These are phyloP conservation scores for Mrakia frigida DNA, from an alignment of 768 basidiomycete species.

Conservation along the genomic window DNA sequence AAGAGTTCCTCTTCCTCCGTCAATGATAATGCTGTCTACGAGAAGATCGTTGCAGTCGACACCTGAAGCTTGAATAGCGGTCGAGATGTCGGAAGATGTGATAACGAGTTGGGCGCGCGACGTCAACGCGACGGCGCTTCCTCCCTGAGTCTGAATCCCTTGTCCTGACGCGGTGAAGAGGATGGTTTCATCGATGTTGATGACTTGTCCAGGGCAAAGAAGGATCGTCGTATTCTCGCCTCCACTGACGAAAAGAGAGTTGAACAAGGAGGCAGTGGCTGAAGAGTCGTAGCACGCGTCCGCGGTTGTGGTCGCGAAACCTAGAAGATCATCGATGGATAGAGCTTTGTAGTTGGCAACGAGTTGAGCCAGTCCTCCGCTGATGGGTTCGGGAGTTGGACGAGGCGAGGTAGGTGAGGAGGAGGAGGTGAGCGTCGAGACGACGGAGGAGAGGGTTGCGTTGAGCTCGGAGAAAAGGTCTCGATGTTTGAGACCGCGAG, in stretches of 20 bases:
- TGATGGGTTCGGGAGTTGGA: neutral
- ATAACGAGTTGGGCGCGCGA: neutral
- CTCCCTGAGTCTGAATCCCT: constrained; percentile 8
- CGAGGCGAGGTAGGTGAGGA: neutral
- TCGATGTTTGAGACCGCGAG: neutral
- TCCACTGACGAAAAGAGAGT: no score
- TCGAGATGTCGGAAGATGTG: neutral
- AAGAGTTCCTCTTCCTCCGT: constrained; percentile 2
- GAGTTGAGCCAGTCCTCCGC: neutral
- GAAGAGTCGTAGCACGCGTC: neutral
- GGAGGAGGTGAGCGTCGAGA: neutral
- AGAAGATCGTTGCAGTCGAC: constrained; percentile 1
- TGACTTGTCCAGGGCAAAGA: neutral
- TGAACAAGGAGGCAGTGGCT: no score
- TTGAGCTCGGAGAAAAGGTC: neutral
- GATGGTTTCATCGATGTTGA: constrained; percentile 3
- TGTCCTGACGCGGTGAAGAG: constrained; percentile 1
- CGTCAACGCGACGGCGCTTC: neutral
- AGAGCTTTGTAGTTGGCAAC: neutral
- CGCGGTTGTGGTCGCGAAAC: neutral
- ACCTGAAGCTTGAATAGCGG: neutral
- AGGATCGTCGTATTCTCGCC: neutral
- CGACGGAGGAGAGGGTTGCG: neutral
- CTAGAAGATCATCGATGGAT: no score
- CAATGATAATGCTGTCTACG: neutral